Percentiles rank a stretch among this genome's conserved stretches.
Conservation (phyloP, 1,284 basidiomycete genomes). For the Athelia sp. region DNA sequence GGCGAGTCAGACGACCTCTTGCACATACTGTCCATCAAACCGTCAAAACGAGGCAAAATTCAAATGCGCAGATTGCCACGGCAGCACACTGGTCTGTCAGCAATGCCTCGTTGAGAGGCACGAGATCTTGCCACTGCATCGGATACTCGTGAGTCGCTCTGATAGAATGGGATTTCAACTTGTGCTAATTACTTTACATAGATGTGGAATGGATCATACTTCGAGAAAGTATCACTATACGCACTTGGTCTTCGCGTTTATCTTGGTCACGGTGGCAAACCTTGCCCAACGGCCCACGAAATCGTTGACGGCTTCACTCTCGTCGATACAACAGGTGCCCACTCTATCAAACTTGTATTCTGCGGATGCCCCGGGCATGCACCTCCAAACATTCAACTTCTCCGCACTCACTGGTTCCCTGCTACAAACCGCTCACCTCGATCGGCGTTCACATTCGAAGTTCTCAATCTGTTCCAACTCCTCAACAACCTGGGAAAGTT, state of each 20-base stretch:
- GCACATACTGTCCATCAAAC: background rate
- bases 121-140: background rate
- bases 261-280: background rate
- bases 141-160: background rate
- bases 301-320: constrained; percentile 1
- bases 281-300: background rate
- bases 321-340: constrained; percentile 3
- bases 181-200: constrained; percentile 1
- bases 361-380: constrained; percentile 1
- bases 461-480: background rate
- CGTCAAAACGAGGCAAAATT: background rate
- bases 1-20: background rate
- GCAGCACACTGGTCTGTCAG: background rate
- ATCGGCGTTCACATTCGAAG: background rate
- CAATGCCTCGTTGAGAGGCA: background rate
- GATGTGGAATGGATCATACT: constrained; percentile 16
- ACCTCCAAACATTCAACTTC: background rate
- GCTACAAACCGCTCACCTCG: background rate
- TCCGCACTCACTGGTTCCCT: background rate
- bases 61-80: background rate
- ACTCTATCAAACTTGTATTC: background rate
- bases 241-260: constrained; percentile 2
- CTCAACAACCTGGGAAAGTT: background rate
- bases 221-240: constrained; percentile 18
- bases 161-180: too few species aligned